Evolutionary conservation across 2,329 filamentous ascomycete species (phyloP).

Genomic region (Dactylellina cionopaga): DNA sequence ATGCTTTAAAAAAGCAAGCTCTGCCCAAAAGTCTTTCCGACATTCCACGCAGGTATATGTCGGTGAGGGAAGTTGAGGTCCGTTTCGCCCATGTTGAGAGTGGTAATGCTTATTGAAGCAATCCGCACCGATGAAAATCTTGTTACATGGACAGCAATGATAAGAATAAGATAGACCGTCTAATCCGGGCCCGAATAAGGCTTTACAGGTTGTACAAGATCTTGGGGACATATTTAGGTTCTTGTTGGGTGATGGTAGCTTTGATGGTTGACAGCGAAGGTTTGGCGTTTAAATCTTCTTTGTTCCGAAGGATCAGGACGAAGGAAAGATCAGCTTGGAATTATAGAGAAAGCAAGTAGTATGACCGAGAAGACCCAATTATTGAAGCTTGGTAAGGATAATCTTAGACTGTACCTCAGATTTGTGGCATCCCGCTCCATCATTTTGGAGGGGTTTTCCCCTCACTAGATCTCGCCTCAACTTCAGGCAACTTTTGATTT

Average conservation of each 20-base stretch:
- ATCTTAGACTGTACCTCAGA: too few relatives aligned
- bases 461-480: too few relatives aligned
- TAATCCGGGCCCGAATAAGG: not conserved
- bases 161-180: constrained; percentile 1
- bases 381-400: too few relatives aligned
- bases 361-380: too few relatives aligned
- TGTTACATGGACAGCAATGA: not conserved
- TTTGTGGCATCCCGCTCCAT: too few relatives aligned
- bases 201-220: not conserved
- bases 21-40: constrained; percentile 5
- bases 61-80: constrained; percentile 2
- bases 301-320: too few relatives aligned
- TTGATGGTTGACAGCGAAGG: not conserved
- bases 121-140: constrained; percentile 9
- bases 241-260: not conserved
- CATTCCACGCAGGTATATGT: not conserved
- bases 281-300: too few relatives aligned
- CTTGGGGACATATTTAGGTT: not conserved
- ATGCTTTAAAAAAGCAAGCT: constrained; percentile 1
- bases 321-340: too few relatives aligned
- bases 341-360: too few relatives aligned
- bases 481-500: too few relatives aligned
- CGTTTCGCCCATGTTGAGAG: not conserved
- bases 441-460: too few relatives aligned
- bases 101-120: constrained; percentile 2